Conservation (phyloP, 2,329 filamentous ascomycete species). For the Alternaria tenuissima region DNA sequence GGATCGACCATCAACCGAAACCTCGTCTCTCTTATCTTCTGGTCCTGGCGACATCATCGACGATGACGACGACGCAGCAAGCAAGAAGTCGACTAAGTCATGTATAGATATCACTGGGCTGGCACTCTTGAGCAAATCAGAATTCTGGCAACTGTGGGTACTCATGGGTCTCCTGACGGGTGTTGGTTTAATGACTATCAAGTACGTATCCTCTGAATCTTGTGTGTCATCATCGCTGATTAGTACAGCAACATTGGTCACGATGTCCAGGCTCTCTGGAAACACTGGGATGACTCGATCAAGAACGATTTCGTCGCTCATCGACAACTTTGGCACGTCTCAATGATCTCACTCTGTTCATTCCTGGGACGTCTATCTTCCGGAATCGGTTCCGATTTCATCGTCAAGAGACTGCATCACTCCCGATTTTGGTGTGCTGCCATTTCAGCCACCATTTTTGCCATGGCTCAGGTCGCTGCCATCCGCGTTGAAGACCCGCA, state of each 20-base stretch:
- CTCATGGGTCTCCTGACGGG: constrained; percentile 92
- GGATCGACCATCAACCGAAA: constrained; percentile 70
- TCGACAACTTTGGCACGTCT: constrained; percentile 90
- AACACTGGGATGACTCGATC: constrained; percentile 78
- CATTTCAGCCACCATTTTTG: constrained; percentile 78
- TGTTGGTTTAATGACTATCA: constrained; percentile 98
- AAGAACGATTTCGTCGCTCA: constrained; percentile 78
- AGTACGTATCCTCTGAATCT: constrained; percentile 67
- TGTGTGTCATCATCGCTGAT: constrained; percentile 36
- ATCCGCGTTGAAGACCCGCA: constrained; percentile 79
- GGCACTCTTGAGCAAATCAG: constrained; percentile 71
- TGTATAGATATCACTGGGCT: constrained; percentile 91
- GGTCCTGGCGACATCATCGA: constrained; percentile 63
- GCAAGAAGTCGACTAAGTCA: constrained; percentile 76
- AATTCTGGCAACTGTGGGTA: constrained; percentile 91
- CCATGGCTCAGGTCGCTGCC: constrained; percentile 78
- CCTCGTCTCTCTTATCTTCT: constrained; percentile 77
- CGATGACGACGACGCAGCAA: constrained; percentile 56
- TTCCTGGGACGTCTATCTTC: constrained; percentile 79
- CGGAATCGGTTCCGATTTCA: constrained; percentile 85
- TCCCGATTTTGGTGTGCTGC: constrained; percentile 93
- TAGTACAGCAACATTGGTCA: constrained; percentile 86
- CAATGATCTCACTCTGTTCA: constrained; percentile 87
- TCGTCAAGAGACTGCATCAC: constrained; percentile 81
- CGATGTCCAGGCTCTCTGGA: constrained; percentile 87